Evolutionary conservation across 2,329 filamentous ascomycete species (phyloP), one percentile per base, ranked within the genome.

Genomic region (Penicillium sp.): DNA sequence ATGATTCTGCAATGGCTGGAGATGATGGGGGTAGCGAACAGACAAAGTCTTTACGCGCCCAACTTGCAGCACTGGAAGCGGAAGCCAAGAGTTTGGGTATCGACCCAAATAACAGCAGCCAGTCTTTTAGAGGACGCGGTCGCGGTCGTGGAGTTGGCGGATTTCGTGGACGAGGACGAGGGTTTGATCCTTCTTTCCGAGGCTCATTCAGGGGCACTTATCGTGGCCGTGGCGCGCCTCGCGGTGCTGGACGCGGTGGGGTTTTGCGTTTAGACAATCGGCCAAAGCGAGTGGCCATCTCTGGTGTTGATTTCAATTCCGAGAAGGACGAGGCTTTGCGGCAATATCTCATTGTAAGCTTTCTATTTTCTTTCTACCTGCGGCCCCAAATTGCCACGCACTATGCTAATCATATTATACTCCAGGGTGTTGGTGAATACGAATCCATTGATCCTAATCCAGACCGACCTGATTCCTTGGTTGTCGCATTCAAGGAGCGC

Each of bases 181-280:
- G 67, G 11, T 77, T 70, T 58, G 71, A 74, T 50, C 68, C 72
- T 28, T 68, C 69, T 11, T 76, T 65, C 60, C 68, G 67, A 30
- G 72, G 72, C 47, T 68, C 69, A 18, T 76, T 65, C 59, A 68
- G 67, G 26, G 72, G 72, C 47, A 66, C 66, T 47, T 75, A 70
- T 63, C 74, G 76, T 47, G 79, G 78, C 3, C 74, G 75, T 51
- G 74, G 74, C 52, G 68, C 64, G 7, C 68, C 67, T 33, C 64
- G 66, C 47, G 69, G 73, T 35, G 18, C 28, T 18, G 69, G 73
- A 18, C 76, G 76, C 24, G 77, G 79, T 30, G 78, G 77, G 55
- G 81, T 83, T 16, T 77, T 80, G 63, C 75, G 81, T 60, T 73
- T 86, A 5, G 83, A 86, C 64, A 85, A 85, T 62, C 74, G 83